Percentiles rank a stretch among this genome's conserved stretches.
These are phyloP conservation scores for Termitomyces sp. DNA, from an alignment of 768 basidiomycete genomes.

Conservation along the genomic window DNA sequence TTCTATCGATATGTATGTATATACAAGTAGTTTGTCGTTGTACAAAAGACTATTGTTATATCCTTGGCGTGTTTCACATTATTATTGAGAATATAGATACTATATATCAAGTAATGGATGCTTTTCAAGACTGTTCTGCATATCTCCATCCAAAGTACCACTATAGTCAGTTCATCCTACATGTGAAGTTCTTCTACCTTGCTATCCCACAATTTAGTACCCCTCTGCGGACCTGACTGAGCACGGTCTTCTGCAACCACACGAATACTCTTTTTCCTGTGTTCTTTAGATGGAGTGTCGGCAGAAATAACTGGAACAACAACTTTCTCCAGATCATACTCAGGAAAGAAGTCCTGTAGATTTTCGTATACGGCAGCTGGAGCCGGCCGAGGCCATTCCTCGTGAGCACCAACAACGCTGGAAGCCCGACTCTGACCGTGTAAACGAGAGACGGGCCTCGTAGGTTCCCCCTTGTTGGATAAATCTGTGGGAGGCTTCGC, in stretches of 20 bases:
- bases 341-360: conserved; percentile 83
- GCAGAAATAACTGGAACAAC: conserved; percentile 59
- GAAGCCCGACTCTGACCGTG: background rate
- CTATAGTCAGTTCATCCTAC: conserved; percentile 6
- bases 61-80: background rate
- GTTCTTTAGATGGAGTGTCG: conserved; percentile 27
- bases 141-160: background rate
- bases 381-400: conserved; percentile 54
- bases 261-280: conserved; percentile 66
- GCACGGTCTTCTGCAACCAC: conserved; percentile 72
- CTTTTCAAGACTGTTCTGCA: no score
- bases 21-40: no score
- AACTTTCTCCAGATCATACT: conserved; percentile 83
- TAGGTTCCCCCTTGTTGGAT: background rate
- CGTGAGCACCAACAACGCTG: conserved; percentile 1
- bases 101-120: background rate
- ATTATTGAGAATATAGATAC: background rate
- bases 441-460: conserved; percentile 3
- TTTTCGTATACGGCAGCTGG: conserved; percentile 78
- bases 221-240: conserved; percentile 35
- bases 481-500: conserved; percentile 27
- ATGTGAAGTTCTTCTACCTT: conserved; percentile 37
- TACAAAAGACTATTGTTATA: background rate
- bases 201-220: conserved; percentile 40
- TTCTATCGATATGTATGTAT: background rate